Conservation (phyloP, 2,329 filamentous ascomycete genomes). For the Beauveria medogensis region DNA sequence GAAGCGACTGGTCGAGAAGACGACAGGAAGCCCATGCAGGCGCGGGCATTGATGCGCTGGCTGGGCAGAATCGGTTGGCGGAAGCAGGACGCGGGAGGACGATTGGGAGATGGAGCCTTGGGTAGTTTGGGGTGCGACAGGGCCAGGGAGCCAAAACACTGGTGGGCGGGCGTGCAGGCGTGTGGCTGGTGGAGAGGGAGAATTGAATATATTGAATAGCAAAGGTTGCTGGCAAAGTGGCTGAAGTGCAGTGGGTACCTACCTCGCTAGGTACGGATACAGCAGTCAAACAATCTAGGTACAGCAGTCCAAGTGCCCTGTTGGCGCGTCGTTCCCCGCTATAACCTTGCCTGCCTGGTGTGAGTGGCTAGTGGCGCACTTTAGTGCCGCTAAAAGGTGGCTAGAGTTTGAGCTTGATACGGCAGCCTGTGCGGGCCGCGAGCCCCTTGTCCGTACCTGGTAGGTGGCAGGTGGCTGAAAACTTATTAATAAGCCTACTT, state of each 20-base stretch:
- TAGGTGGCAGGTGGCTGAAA: not conserved
- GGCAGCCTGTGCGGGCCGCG: not conserved
- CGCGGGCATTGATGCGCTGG: conserved; percentile 12
- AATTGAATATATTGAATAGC: not conserved
- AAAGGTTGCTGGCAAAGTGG: not conserved
- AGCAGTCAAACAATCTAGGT: not conserved
- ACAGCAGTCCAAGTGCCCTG: not conserved
- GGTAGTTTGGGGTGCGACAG: conserved; percentile 9
- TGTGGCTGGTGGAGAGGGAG: conserved; percentile 5
- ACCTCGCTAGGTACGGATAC: not conserved
- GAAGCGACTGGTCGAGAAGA: conserved; percentile 32
- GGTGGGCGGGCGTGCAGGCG: not conserved
- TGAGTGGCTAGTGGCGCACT: not conserved
- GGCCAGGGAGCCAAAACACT: not conserved
- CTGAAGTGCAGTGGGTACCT: not conserved
- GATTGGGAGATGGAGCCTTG: conserved; percentile 10
- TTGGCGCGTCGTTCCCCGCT: not conserved
- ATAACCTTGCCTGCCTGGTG: not conserved
- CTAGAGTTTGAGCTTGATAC: not conserved
- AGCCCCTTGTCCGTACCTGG: not conserved
- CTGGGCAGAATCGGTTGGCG: conserved; percentile 6
- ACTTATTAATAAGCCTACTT: too few relatives aligned
- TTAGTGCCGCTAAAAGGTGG: not conserved
- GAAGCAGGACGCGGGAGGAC: conserved; percentile 5
- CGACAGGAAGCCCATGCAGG: conserved; percentile 35